Evolutionary conservation across 805 yeast genomes (phyloP).

Genomic region (Kuraishia borneana): DNA sequence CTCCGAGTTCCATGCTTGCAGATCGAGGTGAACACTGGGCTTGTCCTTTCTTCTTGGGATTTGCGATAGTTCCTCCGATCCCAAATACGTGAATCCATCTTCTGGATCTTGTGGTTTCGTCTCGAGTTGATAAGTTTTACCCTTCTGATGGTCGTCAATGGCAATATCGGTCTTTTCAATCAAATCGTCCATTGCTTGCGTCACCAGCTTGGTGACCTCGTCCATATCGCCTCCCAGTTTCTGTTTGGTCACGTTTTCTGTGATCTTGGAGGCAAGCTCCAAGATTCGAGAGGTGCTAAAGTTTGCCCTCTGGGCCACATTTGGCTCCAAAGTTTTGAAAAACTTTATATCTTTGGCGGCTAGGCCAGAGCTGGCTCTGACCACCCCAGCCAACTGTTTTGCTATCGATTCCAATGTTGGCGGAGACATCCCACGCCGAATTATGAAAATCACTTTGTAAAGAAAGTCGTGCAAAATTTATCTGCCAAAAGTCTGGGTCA

Average conservation of each 20-base stretch:
- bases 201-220: constrained; percentile 32
- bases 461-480: too few species aligned
- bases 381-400: constrained; percentile 40
- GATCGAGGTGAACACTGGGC: constrained; percentile 58
- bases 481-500: too few species aligned
- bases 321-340: constrained; percentile 43
- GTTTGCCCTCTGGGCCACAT: constrained; percentile 24
- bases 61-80: too few species aligned
- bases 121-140: constrained; percentile 7
- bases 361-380: constrained; percentile 57
- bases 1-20: constrained; percentile 58
- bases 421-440: too few species aligned
- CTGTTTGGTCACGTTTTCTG: constrained; percentile 10
- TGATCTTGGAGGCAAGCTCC: constrained; percentile 10
- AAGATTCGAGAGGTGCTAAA: constrained; percentile 11
- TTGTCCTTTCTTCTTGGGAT: too few species aligned
- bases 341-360: constrained; percentile 78
- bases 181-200: constrained; percentile 53
- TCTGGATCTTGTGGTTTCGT: constrained; percentile 3
- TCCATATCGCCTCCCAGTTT: constrained; percentile 16
- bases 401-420: not conserved
- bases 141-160: constrained; percentile 32
- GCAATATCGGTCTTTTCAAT: constrained; percentile 71
- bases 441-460: too few species aligned
- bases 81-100: constrained; percentile 29